Evolutionary conservation across 257 asterid genomes (phyloP).

Genomic region (Fraxinus pennsylvanica): DNA sequence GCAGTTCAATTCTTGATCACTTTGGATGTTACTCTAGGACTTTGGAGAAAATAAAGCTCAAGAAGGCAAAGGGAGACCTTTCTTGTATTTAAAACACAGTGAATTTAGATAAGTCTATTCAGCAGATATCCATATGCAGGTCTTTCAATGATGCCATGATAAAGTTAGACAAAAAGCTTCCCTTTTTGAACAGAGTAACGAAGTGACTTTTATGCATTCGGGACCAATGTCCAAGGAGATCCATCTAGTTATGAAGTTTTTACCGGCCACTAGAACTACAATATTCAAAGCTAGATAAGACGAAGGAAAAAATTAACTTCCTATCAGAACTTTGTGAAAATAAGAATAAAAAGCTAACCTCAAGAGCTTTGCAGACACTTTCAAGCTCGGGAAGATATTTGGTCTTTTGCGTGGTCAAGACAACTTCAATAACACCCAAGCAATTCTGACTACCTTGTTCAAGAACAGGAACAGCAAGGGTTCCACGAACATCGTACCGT

Average conservation of each 20-base stretch:
- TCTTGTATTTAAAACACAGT: not conserved
- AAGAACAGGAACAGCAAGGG: constrained; percentile 87
- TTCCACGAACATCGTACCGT: constrained; percentile 76
- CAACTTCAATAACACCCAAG: constrained; percentile 88
- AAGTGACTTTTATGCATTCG: not conserved
- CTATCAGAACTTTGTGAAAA: not conserved
- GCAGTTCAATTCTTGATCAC: not conserved
- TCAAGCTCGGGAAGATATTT: constrained; percentile 80
- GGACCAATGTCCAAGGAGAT: not conserved
- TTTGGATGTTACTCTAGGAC: not conserved
- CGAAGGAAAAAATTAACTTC: not conserved
- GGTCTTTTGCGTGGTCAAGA: constrained; percentile 76
- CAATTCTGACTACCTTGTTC: constrained; percentile 76
- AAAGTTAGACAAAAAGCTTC: not conserved
- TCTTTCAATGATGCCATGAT: not conserved
- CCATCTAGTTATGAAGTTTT: not conserved
- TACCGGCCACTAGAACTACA: not conserved
- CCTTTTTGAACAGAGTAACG: not conserved
- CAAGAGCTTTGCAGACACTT: constrained; percentile 84
- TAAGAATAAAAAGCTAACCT: constrained; percentile 52
- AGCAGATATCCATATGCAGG: not conserved
- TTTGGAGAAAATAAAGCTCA: not conserved
- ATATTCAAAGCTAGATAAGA: not conserved
- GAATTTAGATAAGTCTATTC: not conserved
- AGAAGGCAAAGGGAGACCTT: not conserved